Evolutionary conservation across 768 basidiomycete genomes (phyloP).

Genomic region (Agrocybe pediades): DNA sequence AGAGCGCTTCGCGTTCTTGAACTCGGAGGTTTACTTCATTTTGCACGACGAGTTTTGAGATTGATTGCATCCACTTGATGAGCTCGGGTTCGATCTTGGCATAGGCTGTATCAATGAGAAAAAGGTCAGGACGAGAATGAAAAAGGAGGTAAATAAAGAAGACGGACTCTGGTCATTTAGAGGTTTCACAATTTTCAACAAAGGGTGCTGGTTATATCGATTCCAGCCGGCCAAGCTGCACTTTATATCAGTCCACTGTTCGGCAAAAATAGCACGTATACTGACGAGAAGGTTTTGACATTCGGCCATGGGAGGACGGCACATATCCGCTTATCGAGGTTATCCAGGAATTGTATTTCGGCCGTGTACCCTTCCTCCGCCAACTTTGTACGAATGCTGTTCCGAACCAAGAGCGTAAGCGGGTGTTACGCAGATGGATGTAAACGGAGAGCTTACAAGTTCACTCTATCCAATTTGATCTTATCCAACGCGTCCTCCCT

Average conservation of each 20-base stretch:
- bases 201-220: slow-evolving; percentile 1
- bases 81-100: slow-evolving; percentile 27
- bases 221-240: not conserved
- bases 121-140: not conserved
- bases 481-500: too few species aligned
- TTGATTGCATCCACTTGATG: slow-evolving; percentile 25
- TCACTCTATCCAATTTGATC: too few species aligned
- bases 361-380: not conserved
- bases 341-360: not conserved
- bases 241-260: slow-evolving; percentile 1
- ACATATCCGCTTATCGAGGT: not conserved
- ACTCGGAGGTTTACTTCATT: slow-evolving; percentile 22
- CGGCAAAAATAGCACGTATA: slow-evolving; percentile 11
- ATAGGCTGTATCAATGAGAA: slow-evolving; percentile 21
- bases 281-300: not conserved
- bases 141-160: not conserved
- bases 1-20: slow-evolving; percentile 16
- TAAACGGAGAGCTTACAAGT: too few species aligned
- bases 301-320: not conserved
- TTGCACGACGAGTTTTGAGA: slow-evolving; percentile 14
- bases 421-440: too few species aligned
- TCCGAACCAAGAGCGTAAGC: not conserved
- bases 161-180: slow-evolving; percentile 2
- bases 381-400: not conserved
- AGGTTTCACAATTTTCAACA: slow-evolving; percentile 14